phyloP scores from a whole-genome alignment of 2,329 filamentous ascomycete genomes.

The Fusarium neocosmosporiellum region DNA sequence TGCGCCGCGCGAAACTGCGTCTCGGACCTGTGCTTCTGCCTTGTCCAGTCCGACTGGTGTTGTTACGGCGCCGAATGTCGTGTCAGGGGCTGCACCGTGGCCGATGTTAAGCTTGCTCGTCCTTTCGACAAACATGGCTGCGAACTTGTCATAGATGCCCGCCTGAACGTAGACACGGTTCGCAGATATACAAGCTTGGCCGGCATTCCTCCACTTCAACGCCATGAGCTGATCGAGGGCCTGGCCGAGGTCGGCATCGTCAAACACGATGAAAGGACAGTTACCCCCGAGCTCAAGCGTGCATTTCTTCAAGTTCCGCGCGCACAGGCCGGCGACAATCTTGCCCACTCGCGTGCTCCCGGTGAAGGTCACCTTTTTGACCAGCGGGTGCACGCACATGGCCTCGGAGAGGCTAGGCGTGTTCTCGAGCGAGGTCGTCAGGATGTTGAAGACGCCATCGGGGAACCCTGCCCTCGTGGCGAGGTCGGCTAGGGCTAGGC shows the following conservation, averaged over 20 bases:
- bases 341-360: slow-evolving; percentile 74
- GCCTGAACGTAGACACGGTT: slow-evolving; percentile 69
- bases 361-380: slow-evolving; percentile 79
- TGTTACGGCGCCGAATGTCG: slow-evolving; percentile 44
- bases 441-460: slow-evolving; percentile 71
- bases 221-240: slow-evolving; percentile 70
- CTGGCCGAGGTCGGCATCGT: slow-evolving; percentile 73
- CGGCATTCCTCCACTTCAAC: slow-evolving; percentile 72
- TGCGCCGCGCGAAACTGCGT: slow-evolving; percentile 33
- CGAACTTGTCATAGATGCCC: slow-evolving; percentile 74
- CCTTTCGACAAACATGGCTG: slow-evolving; percentile 52
- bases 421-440: slow-evolving; percentile 56
- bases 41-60: slow-evolving; percentile 41
- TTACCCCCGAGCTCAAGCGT: slow-evolving; percentile 79
- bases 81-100: slow-evolving; percentile 21
- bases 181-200: slow-evolving; percentile 75
- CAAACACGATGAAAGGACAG: slow-evolving; percentile 72
- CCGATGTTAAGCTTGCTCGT: slow-evolving; percentile 7
- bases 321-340: slow-evolving; percentile 69
- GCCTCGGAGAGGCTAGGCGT: slow-evolving; percentile 58
- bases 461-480: slow-evolving; percentile 79
- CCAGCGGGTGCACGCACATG: slow-evolving; percentile 56
- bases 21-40: slow-evolving; percentile 25
- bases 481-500: slow-evolving; percentile 75
- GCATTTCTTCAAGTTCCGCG: slow-evolving; percentile 72